A percentile compares a stretch with the other conserved stretches of the same genome.
Conservation (phyloP, 495 filamentous ascomycete species). For the Lophiotrema nucula region DNA sequence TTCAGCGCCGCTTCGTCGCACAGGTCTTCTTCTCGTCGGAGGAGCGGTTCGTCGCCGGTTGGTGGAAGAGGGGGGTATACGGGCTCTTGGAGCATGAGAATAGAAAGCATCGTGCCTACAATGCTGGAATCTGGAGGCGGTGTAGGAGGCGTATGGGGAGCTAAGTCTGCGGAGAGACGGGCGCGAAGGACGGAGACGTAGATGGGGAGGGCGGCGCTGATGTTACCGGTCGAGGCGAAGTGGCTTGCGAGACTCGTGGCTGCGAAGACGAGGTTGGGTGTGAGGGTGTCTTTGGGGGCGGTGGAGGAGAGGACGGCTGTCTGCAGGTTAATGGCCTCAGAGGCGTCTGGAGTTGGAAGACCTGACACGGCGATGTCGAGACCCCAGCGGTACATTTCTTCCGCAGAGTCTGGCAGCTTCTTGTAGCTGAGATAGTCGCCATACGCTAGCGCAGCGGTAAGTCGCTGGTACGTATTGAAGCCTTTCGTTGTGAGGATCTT, state of each 20-base stretch:
- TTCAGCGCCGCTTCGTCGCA: conserved; percentile 85
- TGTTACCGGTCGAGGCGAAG: conserved; percentile 63
- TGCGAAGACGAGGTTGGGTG: conserved; percentile 68
- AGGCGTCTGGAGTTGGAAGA: conserved; percentile 40
- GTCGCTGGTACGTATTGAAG: conserved; percentile 67
- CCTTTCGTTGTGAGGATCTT: conserved; percentile 74
- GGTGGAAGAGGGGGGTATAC: conserved; percentile 62
- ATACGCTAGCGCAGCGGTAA: conserved; percentile 77
- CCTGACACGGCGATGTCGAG: conserved; percentile 63
- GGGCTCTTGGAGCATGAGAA: conserved; percentile 16
- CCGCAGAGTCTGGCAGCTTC: conserved; percentile 56
- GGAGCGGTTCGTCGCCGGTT: conserved; percentile 64
- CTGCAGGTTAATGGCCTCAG: conserved; percentile 56
- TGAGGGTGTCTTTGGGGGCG: conserved; percentile 46
- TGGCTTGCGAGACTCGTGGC: conserved; percentile 76
- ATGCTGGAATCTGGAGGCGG: conserved; percentile 19
- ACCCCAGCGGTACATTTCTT: conserved; percentile 69
- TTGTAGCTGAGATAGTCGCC: conserved; percentile 83
- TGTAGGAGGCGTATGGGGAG: conserved; percentile 11
- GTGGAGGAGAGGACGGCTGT: conserved; percentile 58
- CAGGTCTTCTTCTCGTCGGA: conserved; percentile 56
- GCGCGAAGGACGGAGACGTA: conserved; percentile 81
- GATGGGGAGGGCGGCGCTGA: conserved; percentile 71
- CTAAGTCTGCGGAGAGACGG: conserved; percentile 50
- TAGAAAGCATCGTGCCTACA: conserved; percentile 10